Percentiles rank a stretch among this genome's conserved stretches.
phyloP scores from a whole-genome alignment of 2,329 filamentous ascomycete species.

The Pestalotiopsis sp. region DNA sequence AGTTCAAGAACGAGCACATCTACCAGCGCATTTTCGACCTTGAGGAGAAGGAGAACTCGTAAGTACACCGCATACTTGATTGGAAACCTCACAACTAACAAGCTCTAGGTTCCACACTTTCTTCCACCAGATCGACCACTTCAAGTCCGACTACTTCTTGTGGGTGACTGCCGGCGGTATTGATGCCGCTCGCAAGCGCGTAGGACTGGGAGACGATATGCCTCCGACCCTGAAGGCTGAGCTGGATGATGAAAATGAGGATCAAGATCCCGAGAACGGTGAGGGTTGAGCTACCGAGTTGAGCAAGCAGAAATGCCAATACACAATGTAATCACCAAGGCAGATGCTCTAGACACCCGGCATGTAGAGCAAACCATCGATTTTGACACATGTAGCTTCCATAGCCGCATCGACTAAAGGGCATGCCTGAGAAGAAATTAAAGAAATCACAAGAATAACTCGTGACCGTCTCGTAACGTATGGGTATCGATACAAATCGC shows the following conservation, averaged over 20 bases:
- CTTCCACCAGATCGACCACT: conserved; percentile 80
- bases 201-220: conserved; percentile 43
- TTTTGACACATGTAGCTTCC: neutral
- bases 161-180: conserved; percentile 75
- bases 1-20: conserved; percentile 91
- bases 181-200: conserved; percentile 56
- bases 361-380: neutral
- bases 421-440: too few relatives aligned
- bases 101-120: conserved; percentile 70
- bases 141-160: conserved; percentile 71
- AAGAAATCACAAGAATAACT: neutral
- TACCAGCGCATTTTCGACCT: conserved; percentile 90
- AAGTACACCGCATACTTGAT: conserved; percentile 43
- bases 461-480: neutral
- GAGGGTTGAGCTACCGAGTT: conserved; percentile 28
- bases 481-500: neutral
- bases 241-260: conserved; percentile 56
- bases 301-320: neutral
- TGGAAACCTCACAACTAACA: conserved; percentile 18
- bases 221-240: conserved; percentile 43
- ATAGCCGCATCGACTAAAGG: neutral
- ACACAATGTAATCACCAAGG: too few relatives aligned
- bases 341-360: neutral
- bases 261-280: conserved; percentile 41
- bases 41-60: conserved; percentile 86